Percentiles rank a stretch among this genome's conserved stretches.
Conservation (phyloP, 257 asterid genomes). For the Nicotiana benthamiana region DNA sequence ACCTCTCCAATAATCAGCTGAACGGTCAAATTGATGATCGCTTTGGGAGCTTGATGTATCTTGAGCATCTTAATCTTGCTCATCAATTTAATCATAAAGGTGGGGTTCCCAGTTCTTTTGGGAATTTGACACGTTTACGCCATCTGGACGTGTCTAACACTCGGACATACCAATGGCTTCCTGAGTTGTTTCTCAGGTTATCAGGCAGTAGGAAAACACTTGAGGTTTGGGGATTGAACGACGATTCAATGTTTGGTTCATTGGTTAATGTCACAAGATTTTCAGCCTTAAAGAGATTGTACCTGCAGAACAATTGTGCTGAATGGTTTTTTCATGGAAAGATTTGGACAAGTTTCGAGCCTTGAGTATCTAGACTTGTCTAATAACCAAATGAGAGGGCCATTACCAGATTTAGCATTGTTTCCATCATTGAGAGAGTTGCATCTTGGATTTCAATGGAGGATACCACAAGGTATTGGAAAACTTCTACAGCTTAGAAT, state of each 20-base stretch:
- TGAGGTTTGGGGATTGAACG: background rate
- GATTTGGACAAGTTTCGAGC: background rate
- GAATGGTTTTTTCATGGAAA: background rate
- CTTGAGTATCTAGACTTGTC: constrained; percentile 8
- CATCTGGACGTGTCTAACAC: background rate
- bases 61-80: background rate
- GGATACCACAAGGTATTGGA: background rate
- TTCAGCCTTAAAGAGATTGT: constrained; percentile 10
- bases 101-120: background rate
- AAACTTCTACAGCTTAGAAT: background rate
- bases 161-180: background rate
- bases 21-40: background rate
- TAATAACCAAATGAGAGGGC: constrained; percentile 7
- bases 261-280: background rate
- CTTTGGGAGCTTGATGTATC: background rate
- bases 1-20: background rate
- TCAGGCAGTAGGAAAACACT: background rate
- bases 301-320: background rate
- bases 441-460: background rate
- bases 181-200: background rate
- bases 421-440: background rate
- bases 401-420: background rate
- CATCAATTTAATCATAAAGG: too few species aligned
- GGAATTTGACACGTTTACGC: constrained; percentile 8
- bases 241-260: constrained; percentile 9